Evolutionary conservation across 2,329 filamentous ascomycete genomes (phyloP).

Genomic region (Trichoderma hamatum): DNA sequence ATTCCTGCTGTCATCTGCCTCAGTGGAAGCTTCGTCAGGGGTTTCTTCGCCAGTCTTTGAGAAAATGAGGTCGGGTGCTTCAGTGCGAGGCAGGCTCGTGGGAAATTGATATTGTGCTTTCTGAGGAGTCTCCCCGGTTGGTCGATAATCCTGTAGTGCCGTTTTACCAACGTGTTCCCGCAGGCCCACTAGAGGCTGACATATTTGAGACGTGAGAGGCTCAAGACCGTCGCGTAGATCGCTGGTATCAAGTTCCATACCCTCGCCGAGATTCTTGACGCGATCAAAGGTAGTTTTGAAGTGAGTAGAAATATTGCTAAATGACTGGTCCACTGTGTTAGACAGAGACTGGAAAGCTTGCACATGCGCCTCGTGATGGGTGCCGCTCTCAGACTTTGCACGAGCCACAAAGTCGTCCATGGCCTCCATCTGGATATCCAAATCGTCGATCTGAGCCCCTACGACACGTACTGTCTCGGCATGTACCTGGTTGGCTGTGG

Average conservation of each 20-base stretch:
- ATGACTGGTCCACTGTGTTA: constrained; percentile 70
- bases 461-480: constrained; percentile 88
- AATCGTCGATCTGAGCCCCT: constrained; percentile 82
- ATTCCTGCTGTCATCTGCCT: constrained; percentile 32
- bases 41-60: constrained; percentile 43
- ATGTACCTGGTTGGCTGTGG: constrained; percentile 83
- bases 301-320: constrained; percentile 69
- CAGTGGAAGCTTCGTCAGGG: neutral
- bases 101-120: constrained; percentile 83
- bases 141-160: constrained; percentile 74
- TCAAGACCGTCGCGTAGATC: constrained; percentile 63
- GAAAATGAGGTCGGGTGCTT: constrained; percentile 49
- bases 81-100: constrained; percentile 74
- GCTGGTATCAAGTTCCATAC: constrained; percentile 64
- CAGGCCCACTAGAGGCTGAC: constrained; percentile 71
- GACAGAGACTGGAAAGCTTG: constrained; percentile 69
- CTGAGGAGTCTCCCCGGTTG: constrained; percentile 84
- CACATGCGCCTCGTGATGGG: constrained; percentile 71
- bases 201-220: constrained; percentile 62
- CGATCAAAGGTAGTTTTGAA: constrained; percentile 70
- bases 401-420: constrained; percentile 88
- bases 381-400: constrained; percentile 77
- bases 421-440: constrained; percentile 84
- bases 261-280: constrained; percentile 68
- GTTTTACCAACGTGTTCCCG: constrained; percentile 68